Evolutionary conservation across 768 basidiomycete species (phyloP).

Genomic region (Leccinum incarnatum): DNA sequence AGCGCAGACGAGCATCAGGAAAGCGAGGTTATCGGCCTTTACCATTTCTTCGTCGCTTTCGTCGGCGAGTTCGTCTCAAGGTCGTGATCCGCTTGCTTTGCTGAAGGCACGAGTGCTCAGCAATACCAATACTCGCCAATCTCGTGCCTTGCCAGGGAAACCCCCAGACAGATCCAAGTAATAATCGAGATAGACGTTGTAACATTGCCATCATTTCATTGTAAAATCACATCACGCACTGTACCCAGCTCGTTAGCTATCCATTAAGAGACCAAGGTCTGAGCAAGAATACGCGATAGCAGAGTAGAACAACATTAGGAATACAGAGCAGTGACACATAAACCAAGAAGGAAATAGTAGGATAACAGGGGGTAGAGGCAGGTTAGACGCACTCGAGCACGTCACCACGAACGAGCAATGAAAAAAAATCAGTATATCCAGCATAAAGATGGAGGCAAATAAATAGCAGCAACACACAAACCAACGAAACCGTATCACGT

Average conservation of each 20-base stretch:
- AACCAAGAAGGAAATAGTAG: conserved; percentile 40
- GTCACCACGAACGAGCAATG: conserved; percentile 21
- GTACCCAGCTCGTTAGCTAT: conserved; percentile 18
- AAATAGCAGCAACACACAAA: conserved; percentile 38
- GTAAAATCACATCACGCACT: conserved; percentile 15
- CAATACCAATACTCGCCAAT: conserved; percentile 57
- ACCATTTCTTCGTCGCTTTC: conserved; percentile 21
- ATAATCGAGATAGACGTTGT: conserved; percentile 9
- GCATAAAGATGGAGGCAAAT: conserved; percentile 40
- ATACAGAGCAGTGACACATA: conserved; percentile 49
- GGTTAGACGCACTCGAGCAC: conserved; percentile 33
- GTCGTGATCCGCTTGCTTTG: conserved; percentile 35
- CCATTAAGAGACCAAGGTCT: conserved; percentile 34
- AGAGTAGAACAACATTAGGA: conserved; percentile 57
- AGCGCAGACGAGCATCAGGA: conserved; percentile 45
- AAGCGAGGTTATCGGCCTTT: conserved; percentile 41
- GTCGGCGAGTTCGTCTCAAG: conserved; percentile 18
- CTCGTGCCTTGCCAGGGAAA: conserved; percentile 18
- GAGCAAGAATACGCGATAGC: conserved; percentile 51
- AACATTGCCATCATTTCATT: conserved; percentile 1
- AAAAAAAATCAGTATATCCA: conserved; percentile 39
- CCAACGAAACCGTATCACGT: conserved; percentile 24
- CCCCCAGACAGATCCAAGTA: conserved; percentile 25
- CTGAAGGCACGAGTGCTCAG: conserved; percentile 56
- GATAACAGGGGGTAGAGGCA: conserved; percentile 32